Conservation (phyloP, 129 eudicot genomes). For the Artemisia annua region DNA sequence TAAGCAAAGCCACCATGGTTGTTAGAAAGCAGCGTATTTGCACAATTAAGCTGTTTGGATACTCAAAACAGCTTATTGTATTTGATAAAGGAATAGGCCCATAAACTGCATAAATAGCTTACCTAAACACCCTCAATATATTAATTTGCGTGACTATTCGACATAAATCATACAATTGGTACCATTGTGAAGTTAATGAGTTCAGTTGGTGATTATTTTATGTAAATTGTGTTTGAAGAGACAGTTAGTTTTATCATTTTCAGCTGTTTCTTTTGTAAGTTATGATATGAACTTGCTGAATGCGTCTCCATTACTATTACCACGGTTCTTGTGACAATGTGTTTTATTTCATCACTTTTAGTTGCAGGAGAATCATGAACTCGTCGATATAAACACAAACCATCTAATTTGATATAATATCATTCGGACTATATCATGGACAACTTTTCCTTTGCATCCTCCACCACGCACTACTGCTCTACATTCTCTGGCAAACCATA, state of each 20-base stretch:
- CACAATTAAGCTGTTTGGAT: too few species aligned
- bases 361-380: constrained; percentile 6
- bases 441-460: constrained; percentile 53
- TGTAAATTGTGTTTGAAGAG: too few species aligned
- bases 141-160: too few species aligned
- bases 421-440: constrained; percentile 42
- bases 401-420: not conserved
- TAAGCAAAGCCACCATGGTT: too few species aligned
- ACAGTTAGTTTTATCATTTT: not conserved
- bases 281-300: not conserved
- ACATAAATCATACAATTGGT: too few species aligned
- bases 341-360: not conserved
- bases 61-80: too few species aligned
- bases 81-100: too few species aligned
- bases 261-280: not conserved
- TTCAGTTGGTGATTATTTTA: too few species aligned
- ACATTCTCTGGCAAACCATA: constrained; percentile 42
- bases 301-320: not conserved
- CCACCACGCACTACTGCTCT: constrained; percentile 49
- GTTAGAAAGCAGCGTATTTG: too few species aligned
- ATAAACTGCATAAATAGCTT: too few species aligned
- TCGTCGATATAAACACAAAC: not conserved
- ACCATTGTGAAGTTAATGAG: too few species aligned
- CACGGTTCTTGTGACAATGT: not conserved
- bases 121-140: too few species aligned